A percentile compares a stretch with the other conserved stretches of the same genome.
Conservation (phyloP, 441 rosid species). For the Manihot esculenta region DNA sequence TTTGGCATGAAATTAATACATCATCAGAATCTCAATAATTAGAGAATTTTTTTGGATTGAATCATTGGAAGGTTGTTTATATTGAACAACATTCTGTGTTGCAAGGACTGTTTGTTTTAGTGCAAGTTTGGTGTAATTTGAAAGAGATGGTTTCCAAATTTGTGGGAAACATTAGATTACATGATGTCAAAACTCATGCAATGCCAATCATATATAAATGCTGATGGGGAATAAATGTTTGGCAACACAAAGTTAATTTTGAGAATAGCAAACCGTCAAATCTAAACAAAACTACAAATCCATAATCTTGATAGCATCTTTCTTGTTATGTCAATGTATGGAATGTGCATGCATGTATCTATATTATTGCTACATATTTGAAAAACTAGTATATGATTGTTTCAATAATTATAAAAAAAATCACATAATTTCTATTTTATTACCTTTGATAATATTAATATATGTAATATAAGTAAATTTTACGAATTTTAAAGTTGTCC, state of each 20-base stretch:
- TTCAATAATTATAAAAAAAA: too few species aligned
- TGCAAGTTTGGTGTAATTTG: conserved; percentile 1
- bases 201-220: neutral
- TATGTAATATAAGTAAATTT: too few species aligned
- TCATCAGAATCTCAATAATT: neutral
- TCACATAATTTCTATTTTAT: too few species aligned
- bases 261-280: neutral
- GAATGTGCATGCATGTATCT: too few species aligned
- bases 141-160: conserved; percentile 2
- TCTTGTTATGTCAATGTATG: neutral
- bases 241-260: neutral
- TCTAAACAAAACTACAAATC: neutral
- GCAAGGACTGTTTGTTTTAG: conserved; percentile 1
- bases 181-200: neutral
- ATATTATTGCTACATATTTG: too few species aligned
- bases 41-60: neutral
- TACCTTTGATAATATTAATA: too few species aligned
- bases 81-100: neutral
- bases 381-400: too few species aligned
- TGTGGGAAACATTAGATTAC: conserved; percentile 6
- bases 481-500: too few species aligned
- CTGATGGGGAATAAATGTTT: neutral
- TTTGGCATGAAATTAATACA: neutral
- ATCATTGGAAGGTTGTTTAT: neutral
- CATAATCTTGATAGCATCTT: neutral